phyloP scores from a whole-genome alignment of 345 rosid genomes.

The Populus deltoides region DNA sequence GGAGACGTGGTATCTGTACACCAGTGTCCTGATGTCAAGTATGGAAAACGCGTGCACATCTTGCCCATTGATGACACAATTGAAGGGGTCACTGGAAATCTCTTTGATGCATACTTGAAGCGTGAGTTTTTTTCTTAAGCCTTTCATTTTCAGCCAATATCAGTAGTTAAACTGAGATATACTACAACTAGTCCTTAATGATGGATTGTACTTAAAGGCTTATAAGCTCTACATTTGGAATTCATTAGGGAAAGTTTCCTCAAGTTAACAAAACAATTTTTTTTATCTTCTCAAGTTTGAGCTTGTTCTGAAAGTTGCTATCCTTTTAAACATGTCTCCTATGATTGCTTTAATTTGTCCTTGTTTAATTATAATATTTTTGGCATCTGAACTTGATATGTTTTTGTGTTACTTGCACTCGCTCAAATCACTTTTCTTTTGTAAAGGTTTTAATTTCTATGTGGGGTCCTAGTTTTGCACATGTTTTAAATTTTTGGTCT shows the following conservation, averaged over 20 bases:
- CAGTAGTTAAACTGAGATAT: not conserved
- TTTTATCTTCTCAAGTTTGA: not conserved
- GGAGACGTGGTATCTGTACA: constrained; percentile 90
- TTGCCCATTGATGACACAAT: constrained; percentile 85
- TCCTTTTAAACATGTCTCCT: not conserved
- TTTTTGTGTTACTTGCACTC: too few relatives aligned
- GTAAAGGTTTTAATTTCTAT: too few relatives aligned
- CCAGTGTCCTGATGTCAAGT: constrained; percentile 88
- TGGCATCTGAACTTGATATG: not conserved
- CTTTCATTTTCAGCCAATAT: not conserved
- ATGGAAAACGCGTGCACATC: constrained; percentile 92
- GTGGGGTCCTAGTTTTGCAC: too few relatives aligned
- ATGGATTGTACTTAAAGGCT: not conserved
- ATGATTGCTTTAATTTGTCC: too few relatives aligned
- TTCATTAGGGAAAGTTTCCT: not conserved
- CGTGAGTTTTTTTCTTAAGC: constrained; percentile 51
- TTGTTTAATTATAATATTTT: too few relatives aligned
- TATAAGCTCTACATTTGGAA: not conserved
- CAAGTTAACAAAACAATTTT: not conserved
- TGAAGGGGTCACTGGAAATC: constrained; percentile 90
- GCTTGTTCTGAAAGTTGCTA: not conserved
- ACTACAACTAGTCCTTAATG: not conserved
- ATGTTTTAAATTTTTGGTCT: not conserved
- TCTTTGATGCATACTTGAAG: constrained; percentile 87
- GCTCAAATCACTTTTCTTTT: too few relatives aligned